Percentiles rank a stretch among this genome's conserved stretches.
These are phyloP conservation scores for Fraxinus quadrangulata DNA, from an alignment of 257 asterid species.

Conservation along the genomic window DNA sequence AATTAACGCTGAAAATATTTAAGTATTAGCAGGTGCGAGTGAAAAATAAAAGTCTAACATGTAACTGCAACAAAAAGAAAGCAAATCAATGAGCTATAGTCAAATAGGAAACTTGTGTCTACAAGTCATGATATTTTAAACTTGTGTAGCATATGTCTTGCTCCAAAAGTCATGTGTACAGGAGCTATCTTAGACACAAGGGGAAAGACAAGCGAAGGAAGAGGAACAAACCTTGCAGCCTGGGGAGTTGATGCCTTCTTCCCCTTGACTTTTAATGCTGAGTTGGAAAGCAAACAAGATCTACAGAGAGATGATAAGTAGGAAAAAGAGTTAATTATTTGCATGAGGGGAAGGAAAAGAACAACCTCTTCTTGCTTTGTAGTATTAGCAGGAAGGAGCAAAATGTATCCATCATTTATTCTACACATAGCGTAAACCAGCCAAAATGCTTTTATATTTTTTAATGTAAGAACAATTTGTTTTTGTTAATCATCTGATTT, in stretches of 20 bases:
- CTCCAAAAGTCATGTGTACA: not conserved
- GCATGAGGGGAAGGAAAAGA: not conserved
- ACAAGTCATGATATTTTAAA: not conserved
- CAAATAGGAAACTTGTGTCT: not conserved
- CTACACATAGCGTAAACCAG: not conserved
- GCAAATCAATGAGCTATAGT: too few relatives aligned
- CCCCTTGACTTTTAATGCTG: not conserved
- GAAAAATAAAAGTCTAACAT: not conserved
- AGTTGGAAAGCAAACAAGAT: not conserved
- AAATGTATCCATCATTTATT: not conserved
- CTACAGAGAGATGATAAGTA: not conserved
- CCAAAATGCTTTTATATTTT: not conserved
- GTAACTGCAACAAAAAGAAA: not conserved
- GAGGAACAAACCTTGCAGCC: not conserved
- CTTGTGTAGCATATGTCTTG: not conserved
- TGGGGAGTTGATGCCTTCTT: not conserved
- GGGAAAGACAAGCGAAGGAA: not conserved
- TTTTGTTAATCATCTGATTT: not conserved
- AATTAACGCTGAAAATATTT: too few relatives aligned
- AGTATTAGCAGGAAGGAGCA: not conserved
- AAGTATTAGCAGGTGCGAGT: not conserved
- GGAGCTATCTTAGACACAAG: not conserved
- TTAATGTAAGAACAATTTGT: not conserved
- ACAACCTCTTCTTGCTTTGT: not conserved
- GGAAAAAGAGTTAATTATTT: too few relatives aligned